Conservation (phyloP, 2,329 filamentous ascomycete species). For the Dothideomycetes sp. region DNA sequence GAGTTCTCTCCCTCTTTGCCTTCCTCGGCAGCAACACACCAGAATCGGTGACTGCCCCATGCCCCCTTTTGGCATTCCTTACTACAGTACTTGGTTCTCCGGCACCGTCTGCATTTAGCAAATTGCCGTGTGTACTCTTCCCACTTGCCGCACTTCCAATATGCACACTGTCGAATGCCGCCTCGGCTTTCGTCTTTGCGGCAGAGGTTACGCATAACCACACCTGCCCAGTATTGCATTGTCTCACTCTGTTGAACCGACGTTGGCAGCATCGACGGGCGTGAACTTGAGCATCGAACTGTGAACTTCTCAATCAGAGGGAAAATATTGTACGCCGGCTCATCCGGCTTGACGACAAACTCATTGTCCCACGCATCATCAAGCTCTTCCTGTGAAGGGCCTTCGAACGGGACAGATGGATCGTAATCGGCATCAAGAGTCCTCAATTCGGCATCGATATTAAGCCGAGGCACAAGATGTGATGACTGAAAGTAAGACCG, state of each 20-base stretch:
- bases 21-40: conserved; percentile 70
- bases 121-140: conserved; percentile 95
- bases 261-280: conserved; percentile 57
- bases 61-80: conserved; percentile 99
- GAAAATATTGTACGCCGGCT: conserved; percentile 65
- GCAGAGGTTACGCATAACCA: conserved; percentile 97
- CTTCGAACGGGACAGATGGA: conserved; percentile 28
- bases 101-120: conserved; percentile 91
- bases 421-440: conserved; percentile 61
- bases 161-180: conserved; percentile 92
- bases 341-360: conserved; percentile 41
- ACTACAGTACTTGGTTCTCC: conserved; percentile 97
- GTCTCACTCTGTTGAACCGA: conserved; percentile 46
- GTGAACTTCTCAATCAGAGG: conserved; percentile 98
- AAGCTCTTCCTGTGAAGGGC: conserved; percentile 39
- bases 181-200: conserved; percentile 92
- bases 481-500: conserved; percentile 92
- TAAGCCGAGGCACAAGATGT: conserved; percentile 83
- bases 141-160: conserved; percentile 98
- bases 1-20: conserved; percentile 19
- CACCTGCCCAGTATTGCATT: conserved; percentile 99
- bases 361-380: conserved; percentile 88
- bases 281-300: conserved; percentile 51
- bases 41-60: conserved; percentile 96
- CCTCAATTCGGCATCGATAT: conserved; percentile 77